These are phyloP conservation scores for Paecilomyces sp. DNA, from an alignment of 2,329 filamentous ascomycete species.

Conservation along the genomic window DNA sequence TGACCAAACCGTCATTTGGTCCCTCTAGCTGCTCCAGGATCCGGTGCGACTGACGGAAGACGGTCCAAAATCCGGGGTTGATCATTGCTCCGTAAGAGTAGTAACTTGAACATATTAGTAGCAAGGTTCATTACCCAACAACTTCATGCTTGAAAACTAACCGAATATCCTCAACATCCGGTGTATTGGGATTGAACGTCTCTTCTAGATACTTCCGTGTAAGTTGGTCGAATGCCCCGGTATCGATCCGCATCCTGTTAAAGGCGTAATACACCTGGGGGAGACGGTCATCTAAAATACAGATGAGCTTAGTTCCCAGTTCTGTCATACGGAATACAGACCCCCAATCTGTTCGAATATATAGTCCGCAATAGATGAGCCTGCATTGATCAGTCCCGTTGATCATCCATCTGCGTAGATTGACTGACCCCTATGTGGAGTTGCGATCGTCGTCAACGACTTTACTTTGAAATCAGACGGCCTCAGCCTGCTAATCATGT, in stretches of 20 bases:
- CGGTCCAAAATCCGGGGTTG: slow-evolving; percentile 48
- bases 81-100: slow-evolving; percentile 58
- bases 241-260: slow-evolving; percentile 48
- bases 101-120: slow-evolving; percentile 34
- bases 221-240: slow-evolving; percentile 55
- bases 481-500: slow-evolving; percentile 55
- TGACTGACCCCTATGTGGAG: slow-evolving; percentile 48
- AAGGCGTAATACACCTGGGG: slow-evolving; percentile 51
- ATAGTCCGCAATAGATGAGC: slow-evolving; percentile 57
- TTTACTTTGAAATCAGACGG: slow-evolving; percentile 67
- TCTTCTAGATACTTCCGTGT: slow-evolving; percentile 52
- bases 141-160: slow-evolving; percentile 12
- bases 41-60: slow-evolving; percentile 51
- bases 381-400: slow-evolving; percentile 19
- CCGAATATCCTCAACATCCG: slow-evolving; percentile 47
- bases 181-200: slow-evolving; percentile 53
- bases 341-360: slow-evolving; percentile 52
- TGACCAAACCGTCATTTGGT: slow-evolving; percentile 56
- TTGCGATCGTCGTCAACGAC: slow-evolving; percentile 57
- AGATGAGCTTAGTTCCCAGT: slow-evolving; percentile 25
- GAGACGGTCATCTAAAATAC: slow-evolving; percentile 37
- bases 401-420: not conserved
- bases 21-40: slow-evolving; percentile 50
- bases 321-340: slow-evolving; percentile 16
- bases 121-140: not conserved